Base-by-base conservation (phyloP, 225 moss, liverwort and hornwort species). In the Physcomitrium patens region DNA sequence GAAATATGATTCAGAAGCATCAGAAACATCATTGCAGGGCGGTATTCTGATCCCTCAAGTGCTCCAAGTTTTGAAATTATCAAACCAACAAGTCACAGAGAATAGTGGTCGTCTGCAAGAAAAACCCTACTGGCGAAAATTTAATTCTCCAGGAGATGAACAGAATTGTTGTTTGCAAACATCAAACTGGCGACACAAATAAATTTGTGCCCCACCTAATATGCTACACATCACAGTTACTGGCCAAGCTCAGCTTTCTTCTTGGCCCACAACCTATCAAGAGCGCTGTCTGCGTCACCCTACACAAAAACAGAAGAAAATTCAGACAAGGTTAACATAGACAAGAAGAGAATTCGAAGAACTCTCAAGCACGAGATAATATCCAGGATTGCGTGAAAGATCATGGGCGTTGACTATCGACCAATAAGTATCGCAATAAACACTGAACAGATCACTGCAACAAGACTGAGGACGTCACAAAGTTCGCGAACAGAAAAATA, bases 201-300 rank as follows among this genome's bases (percentile, higher is more conserved):
- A 11, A 42, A 13, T 53, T 60, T 44, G 61, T 62, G 79, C 28
- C 22, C 15, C 67, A 62, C 2, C 67, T 67, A 68, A 19, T 68
- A 60, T 27, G 60, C 79, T 73, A 79, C 12, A 12, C 75, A 52
- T 26, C n/a, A n/a, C 59, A 70, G 18, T 74, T 31, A 77, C 23
- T 82, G 82, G 42, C 74, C 78, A 70, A 82, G 78, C 18, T 82
- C 82, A 31, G 74, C 60, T 62, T 78, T 82, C 19, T 74, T 78
- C 74, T 82, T 78, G 54, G 82, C 74, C 74, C 82, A 82, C 70
- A 82, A 65, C 17, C 82, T 64, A 45, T 82, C 82, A 15, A 82
- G 77, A 22, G 78, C 82, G 65, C 82, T 82, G 74, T 78, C 82
- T 9, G 82, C 82, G 54, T 78, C 78, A 46, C 78, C 82, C 82